These are phyloP conservation scores for Eimeria sp. DNA, from an alignment of 169 alveolate genomes.

Conservation along the genomic window DNA sequence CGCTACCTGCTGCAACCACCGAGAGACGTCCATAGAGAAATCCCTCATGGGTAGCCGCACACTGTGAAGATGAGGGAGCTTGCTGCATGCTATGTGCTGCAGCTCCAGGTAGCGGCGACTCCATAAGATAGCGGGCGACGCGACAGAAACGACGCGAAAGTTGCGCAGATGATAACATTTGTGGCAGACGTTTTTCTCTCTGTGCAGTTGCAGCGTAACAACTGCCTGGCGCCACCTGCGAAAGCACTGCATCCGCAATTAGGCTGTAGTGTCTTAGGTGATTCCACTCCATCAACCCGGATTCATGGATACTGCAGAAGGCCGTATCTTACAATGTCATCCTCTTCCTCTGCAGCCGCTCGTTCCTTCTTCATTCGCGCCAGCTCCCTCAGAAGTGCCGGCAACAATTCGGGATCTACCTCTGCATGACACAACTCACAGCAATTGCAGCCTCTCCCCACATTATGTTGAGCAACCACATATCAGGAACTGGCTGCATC, in stretches of 20 bases:
- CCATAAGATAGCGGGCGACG: conserved; percentile 63
- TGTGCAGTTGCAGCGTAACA: neutral
- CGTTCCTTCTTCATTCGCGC: conserved; percentile 54
- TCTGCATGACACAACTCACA: conserved; percentile 25
- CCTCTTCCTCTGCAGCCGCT: conserved; percentile 52
- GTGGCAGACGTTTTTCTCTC: neutral
- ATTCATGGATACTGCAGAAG: neutral
- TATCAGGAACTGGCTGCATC: neutral
- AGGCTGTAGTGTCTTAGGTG: neutral
- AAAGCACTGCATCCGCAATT: neutral
- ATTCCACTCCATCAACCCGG: neutral
- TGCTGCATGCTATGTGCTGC: neutral
- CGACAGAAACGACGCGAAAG: conserved; percentile 44
- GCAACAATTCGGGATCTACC: conserved; percentile 64
- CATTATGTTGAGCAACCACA: neutral
- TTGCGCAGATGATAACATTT: neutral
- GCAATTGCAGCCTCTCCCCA: neutral
- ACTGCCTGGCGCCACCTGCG: neutral
- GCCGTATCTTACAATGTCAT: neutral
- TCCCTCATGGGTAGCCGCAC: neutral
- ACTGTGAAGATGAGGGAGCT: neutral
- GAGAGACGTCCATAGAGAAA: conserved; percentile 31
- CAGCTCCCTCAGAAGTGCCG: conserved; percentile 64
- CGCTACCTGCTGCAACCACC: conserved; percentile 37
- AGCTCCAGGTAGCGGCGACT: neutral